Percentiles rank a stretch among this genome's conserved stretches.
phyloP scores from a whole-genome alignment of 441 rosid species.

The Corymbia citriodora region DNA sequence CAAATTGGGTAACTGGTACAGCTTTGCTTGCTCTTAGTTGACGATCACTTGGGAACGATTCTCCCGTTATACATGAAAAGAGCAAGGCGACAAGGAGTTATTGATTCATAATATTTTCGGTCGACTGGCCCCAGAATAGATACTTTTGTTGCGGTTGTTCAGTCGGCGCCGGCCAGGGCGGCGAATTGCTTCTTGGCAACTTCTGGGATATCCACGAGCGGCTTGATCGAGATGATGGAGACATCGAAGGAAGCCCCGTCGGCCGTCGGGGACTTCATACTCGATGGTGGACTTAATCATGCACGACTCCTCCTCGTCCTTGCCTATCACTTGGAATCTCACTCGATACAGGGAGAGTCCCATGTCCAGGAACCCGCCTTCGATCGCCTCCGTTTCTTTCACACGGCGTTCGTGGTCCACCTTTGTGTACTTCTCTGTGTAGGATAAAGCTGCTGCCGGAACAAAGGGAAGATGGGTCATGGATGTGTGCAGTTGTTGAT shows the following conservation, averaged over 20 bases:
- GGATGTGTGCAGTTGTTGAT: neutral
- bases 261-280: slow-evolving; percentile 5
- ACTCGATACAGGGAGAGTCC: slow-evolving; percentile 3
- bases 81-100: neutral
- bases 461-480: neutral
- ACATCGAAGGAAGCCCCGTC: slow-evolving; percentile 1
- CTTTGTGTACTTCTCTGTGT: slow-evolving; percentile 5
- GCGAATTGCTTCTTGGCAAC: neutral
- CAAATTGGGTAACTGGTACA: neutral
- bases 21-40: neutral
- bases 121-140: neutral
- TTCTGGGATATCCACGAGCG: neutral
- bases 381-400: slow-evolving; percentile 10
- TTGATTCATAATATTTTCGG: neutral
- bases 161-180: neutral
- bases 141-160: neutral
- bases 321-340: slow-evolving; percentile 6
- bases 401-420: slow-evolving; percentile 3
- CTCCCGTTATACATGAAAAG: neutral
- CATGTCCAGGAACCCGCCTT: slow-evolving; percentile 11
- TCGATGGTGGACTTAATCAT: slow-evolving; percentile 4
- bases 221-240: neutral
- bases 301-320: slow-evolving; percentile 3
- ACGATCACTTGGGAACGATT: neutral
- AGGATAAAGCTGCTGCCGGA: neutral